Evolutionary conservation across 2,329 filamentous ascomycete genomes (phyloP).

Genomic region (Blastomyces gilchristii): DNA sequence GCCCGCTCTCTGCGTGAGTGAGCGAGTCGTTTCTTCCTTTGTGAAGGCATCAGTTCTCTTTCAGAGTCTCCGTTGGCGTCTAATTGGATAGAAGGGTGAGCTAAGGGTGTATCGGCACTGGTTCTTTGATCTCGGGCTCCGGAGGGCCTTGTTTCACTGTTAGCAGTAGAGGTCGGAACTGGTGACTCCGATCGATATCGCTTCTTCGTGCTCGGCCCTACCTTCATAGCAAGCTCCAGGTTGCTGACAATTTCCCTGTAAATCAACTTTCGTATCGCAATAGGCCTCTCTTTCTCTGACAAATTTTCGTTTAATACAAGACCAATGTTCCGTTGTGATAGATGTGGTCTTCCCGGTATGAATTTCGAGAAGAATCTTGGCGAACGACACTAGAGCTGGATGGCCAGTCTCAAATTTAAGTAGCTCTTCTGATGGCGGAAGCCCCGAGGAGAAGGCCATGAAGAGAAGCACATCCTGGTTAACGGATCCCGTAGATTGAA

Average conservation of each 20-base stretch:
- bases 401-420: background rate
- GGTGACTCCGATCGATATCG: background rate
- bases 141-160: background rate
- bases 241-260: background rate
- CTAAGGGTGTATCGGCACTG: background rate
- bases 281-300: background rate
- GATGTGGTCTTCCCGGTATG: background rate
- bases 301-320: background rate
- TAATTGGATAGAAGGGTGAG: background rate
- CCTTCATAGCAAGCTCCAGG: background rate
- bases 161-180: background rate
- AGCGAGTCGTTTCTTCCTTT: background rate
- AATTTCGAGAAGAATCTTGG: background rate
- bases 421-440: background rate
- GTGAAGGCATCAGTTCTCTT: background rate
- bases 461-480: background rate
- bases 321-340: background rate
- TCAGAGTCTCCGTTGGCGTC: background rate
- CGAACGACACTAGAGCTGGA: background rate
- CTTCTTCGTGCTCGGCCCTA: background rate
- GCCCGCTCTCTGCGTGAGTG: background rate
- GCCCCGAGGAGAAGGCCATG: background rate
- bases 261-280: background rate
- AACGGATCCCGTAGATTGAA: background rate
- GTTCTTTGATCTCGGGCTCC: background rate